Percentiles rank a stretch among this genome's conserved stretches.
phyloP scores from a whole-genome alignment of 2,329 filamentous ascomycete species.

The Pyricularia pennisetigena region DNA sequence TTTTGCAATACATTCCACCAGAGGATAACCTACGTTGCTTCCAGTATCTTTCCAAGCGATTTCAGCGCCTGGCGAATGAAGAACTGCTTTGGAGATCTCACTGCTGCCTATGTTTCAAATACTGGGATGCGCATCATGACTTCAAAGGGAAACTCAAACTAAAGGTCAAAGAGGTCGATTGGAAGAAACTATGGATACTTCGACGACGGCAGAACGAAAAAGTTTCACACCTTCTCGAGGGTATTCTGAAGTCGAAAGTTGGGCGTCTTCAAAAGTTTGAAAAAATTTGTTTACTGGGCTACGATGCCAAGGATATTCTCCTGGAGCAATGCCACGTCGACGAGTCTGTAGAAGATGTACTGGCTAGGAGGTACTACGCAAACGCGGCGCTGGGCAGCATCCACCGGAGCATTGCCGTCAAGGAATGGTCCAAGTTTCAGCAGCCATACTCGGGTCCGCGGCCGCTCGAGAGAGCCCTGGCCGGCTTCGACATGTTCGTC shows the following conservation, averaged over 20 bases:
- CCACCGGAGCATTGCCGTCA: conserved; percentile 69
- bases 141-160: conserved; percentile 44
- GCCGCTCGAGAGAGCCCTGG: conserved; percentile 61
- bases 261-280: conserved; percentile 61
- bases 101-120: conserved; percentile 58
- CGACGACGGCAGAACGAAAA: conserved; percentile 42
- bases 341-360: conserved; percentile 57
- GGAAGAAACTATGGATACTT: conserved; percentile 59
- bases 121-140: conserved; percentile 63
- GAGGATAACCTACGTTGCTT: conserved; percentile 39
- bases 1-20: conserved; percentile 56
- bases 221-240: conserved; percentile 49
- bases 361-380: conserved; percentile 74
- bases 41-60: conserved; percentile 48
- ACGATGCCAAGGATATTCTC: conserved; percentile 82
- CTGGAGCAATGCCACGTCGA: conserved; percentile 52
- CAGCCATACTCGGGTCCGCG: conserved; percentile 18
- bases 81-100: conserved; percentile 72
- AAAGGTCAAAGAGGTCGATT: conserved; percentile 50
- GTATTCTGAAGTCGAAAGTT: conserved; percentile 60
- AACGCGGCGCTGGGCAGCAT: conserved; percentile 67
- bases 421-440: conserved; percentile 59
- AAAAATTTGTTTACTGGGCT: conserved; percentile 62
- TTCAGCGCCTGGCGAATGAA: conserved; percentile 57
- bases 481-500: conserved; percentile 84